Evolutionary conservation across 2,329 filamentous ascomycete species (phyloP), one percentile per base, ranked within the genome.

Genomic region (Trichoderma cornu-damae): DNA sequence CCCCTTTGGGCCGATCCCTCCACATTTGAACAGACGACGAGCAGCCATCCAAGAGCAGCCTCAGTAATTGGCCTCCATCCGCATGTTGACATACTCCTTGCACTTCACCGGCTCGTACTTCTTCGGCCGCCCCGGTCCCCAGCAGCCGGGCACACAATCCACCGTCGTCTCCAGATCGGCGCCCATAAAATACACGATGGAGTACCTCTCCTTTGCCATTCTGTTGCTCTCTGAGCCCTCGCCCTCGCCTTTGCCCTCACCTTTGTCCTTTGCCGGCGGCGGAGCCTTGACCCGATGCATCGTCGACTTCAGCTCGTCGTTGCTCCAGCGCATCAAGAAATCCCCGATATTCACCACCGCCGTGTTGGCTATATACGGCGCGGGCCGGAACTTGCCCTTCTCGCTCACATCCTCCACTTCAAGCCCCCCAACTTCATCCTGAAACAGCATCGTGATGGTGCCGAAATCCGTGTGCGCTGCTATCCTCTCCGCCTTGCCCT

Each of bases 171-270:
- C 71, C 2, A 73, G 69, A 61, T 82, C 76, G 0, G 81, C 78
- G 5, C 72, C 69, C 30, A 84, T 72, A 56, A 85, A 85, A 63
- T 83, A 85, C 0, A 81, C 80, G 52, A 85, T 84, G 7, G 82
- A 84, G 61, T 81, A 85, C 12, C 82, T 70, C 18, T 76, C 73
- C 30, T 70, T 69, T 2, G 78, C 80, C 71, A 80, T 76, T 3
- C 7, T 71, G 53, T 12, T 71, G 53, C 35, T 47, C 35, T 73
- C 65, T 1, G 65, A 64, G 1, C 70, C 47, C 20, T 54, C 40
- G 7, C 6, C 40, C 30, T 22, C 37, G 2, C 3, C n/a, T n/a
- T n/a, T n/a, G 1, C 70, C 47, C 20, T 54, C 40, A 4, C 6
- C 40, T 22, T 22, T 26, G 2, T 5, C n/a, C 14, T n/a, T 16